phyloP scores from a whole-genome alignment of 164 flowering plant genomes.

The Taxillus chinensis region DNA sequence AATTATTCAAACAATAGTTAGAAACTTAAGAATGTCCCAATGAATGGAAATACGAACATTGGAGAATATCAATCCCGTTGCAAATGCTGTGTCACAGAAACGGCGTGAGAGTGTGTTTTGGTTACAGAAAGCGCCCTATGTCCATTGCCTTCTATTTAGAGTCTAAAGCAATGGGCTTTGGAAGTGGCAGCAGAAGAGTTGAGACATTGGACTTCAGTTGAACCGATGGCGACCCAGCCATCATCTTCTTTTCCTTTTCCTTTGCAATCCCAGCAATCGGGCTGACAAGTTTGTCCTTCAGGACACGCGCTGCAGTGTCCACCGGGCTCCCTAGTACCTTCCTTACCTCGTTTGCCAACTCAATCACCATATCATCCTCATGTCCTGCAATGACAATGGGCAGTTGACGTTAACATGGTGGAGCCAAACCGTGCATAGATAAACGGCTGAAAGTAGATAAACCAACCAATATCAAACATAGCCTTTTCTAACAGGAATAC shows the following conservation, averaged over 20 bases:
- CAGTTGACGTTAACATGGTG: background rate
- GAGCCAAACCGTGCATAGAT: background rate
- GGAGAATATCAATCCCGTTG: too few species aligned
- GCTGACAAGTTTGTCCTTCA: too few species aligned
- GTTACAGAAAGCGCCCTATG: too few species aligned
- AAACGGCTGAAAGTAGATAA: background rate
- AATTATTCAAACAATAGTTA: too few species aligned
- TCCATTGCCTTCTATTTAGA: conserved; percentile 12
- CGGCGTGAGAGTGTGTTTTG: too few species aligned
- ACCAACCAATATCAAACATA: conserved; percentile 64
- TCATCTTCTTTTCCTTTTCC: conserved; percentile 28
- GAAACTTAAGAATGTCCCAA: too few species aligned
- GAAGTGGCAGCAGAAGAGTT: conserved; percentile 32
- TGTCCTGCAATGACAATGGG: conserved; percentile 41
- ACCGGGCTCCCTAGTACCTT: conserved; percentile 37
- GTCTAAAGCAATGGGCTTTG: conserved; percentile 55
- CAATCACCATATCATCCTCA: conserved; percentile 68
- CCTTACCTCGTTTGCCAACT: conserved; percentile 90
- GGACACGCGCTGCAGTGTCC: background rate
- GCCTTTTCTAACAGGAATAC: conserved; percentile 83
- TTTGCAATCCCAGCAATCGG: too few species aligned
- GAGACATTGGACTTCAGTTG: conserved; percentile 31
- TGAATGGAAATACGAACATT: too few species aligned
- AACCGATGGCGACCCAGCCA: conserved; percentile 17
- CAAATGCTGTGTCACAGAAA: too few species aligned